Base-by-base conservation (phyloP, 2,329 filamentous ascomycete species). In the Fusarium floridanum region DNA sequence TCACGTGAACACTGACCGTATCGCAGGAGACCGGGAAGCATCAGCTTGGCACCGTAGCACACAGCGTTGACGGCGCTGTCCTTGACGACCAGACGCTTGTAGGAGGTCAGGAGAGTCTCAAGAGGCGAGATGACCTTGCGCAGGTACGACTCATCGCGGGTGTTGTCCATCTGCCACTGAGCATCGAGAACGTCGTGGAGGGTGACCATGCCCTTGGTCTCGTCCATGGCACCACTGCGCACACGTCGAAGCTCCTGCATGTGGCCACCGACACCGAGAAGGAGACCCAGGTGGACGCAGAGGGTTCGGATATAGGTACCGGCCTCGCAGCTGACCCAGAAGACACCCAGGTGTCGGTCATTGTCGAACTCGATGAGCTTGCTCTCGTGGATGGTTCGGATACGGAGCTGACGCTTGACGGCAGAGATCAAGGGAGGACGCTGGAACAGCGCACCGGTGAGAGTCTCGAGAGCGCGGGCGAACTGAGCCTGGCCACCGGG, bases 291-390 rank as follows among this genome's bases (percentile, higher is more conserved):
- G 86, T 98, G 97, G 50, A 98, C 96, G 85, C 97, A 98, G 57
- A 99, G 92, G 41, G 97, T 99, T 88, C 97, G 94, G 83, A 99
- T 98, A 85, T 99, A 99, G 75, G 97, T 99, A 83, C 97, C 97
- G 63, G 83, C 97, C 86, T 99, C 97, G 85, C 97, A 99, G 86
- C 95, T 97, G 79, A 98, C 97, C 96, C 97, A 98, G 90, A 99
- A 99, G 66, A 98, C 96, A 84, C 94, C 97, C 41, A 99, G 90
- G 84, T 98, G 95, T 80, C 97, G 92, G 81, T 98, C 96, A 82
- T 99, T 98, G 88, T 99, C 97, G 83, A 98, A 99, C 88, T 99
- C 97, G 82, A 95, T 91, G 65, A 98, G 89, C 88, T 97, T 97
- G 91, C 93, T 97, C 86, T 98, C 95, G 88, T 98, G 94, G 79